Base-by-base conservation (phyloP, 192 early-diverging fungal species). In the Coemansia sp. region DNA sequence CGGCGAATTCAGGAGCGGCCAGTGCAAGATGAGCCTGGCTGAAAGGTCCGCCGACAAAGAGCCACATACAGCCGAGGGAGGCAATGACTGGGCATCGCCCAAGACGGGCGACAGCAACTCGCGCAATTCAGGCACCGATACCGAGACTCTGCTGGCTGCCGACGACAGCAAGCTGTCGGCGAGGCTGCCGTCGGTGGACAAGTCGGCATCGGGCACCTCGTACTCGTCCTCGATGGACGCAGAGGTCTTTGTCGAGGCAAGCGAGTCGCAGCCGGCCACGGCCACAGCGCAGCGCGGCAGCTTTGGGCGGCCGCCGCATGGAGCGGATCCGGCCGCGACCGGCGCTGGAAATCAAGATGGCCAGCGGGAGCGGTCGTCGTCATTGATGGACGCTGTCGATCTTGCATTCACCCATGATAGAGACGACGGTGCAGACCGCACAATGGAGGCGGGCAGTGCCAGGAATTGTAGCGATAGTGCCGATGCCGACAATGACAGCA, bases 201-300 rank as follows among this genome's bases (percentile, higher is more conserved):
- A 42, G 27, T 52, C 46, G 22, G 31, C 17, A 3, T 43, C 44
- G 14, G 37, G 25, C 30, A 20, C 39, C 20, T 27, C 46, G 32
- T 28, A 42, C 30, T 32, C 38, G 25, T 40, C 38, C 7, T 47
- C 33, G 2, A n/a, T 22, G 26, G 47, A 53, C 14, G 51, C 47
- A 3, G 54, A 57, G 5, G 51, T 53, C 33, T 69, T 69, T 54
- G 59, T 69, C 21, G 66, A 62, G 41, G 66, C 66, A 14, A 53
- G 20, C 28, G 54, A 51, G 2, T 20, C 48, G 12, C 60, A 64
- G 22, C 6, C 35, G n/a, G 27, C 23, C 0, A 29, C 23, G n/a
- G 10, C 2, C 12, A 4, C 5, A n/a, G n/a, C n/a, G n/a, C n/a
- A n/a, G n/a, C n/a, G 32, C 14, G 32, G 32, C 10, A 33, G 32